Base-by-base conservation (phyloP, 2,329 filamentous ascomycete species). In the Akanthomyces muscarius region DNA sequence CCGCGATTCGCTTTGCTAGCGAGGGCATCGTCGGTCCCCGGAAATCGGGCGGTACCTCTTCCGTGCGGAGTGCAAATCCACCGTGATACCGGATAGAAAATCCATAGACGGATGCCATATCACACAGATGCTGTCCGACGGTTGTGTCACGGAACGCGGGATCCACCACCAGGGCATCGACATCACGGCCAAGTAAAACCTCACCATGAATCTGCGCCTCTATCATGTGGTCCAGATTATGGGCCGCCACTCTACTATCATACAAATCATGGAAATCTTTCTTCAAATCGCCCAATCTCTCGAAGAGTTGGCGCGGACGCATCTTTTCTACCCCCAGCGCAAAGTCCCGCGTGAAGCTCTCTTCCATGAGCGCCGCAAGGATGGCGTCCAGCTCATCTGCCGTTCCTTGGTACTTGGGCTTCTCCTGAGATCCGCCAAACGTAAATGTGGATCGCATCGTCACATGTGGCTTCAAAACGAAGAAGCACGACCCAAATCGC, bases 191-290 rank as follows among this genome's bases (percentile, higher is more conserved):
- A 7, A 69, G 64, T 25, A 55, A 30, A 18, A 69, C 60, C 10
- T 65, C 60, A 13, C 67, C 67, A 21, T 69, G 67, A 14, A 69
- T 54, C 38, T 68, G 68, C 30, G 65, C 67, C 55, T 69, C 68
- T 28, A 69, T 64, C 16, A 68, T 42, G 25, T 66, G 66, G 44
- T 68, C 65, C 10, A 69, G 61, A 41, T 68, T 69, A 25, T 57
- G 64, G 33, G 64, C 68, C 25, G 56, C 33, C 14, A 11, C 33
- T 18, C 51, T 30, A 21, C 28, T n/a, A 6, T n/a, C 21, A 30
- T 30, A 10, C 41, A 41, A 23, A 41, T 41, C 21, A 23, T 5
- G 5, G 10, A 25, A 23, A 18, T 41, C 11, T 4, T 38, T 10
- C n/a, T 51, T 51, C 33, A 41, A 16, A 7, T 33, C 16, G 51